Base-by-base conservation (phyloP, 129 eudicot species). In the Ambrosia artemisiifolia region DNA sequence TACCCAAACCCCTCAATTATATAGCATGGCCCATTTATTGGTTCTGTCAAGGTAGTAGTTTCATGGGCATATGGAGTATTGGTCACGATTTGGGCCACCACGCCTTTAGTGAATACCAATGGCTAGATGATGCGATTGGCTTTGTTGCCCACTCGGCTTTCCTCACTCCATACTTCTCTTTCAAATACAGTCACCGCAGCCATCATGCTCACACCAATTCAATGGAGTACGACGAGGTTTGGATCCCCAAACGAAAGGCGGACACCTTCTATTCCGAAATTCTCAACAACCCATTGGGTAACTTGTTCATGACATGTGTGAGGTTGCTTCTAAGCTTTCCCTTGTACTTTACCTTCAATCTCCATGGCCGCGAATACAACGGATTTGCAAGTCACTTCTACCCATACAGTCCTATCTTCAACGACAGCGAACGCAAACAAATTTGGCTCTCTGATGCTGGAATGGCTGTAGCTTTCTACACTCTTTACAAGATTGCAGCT, bases 131-230 rank as follows among this genome's bases (percentile, higher is more conserved):
- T 9, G 65, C 66, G 13, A 40, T 71, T 35, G 75, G 75, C 20
- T 56, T 71, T 5, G 54, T 71, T 3, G 17, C 42, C 55, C 64
- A 54, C 24, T 71, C 75, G 7, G 3, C 55, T 4, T 18, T 70
- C 50, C 64, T 70, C 65, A 70, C 75, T 16, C 75, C 75, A 16
- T 70, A 34, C 1, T 24, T 24, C 28, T 24, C 28, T 24, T 24
- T 24, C 28, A 24, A 24, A 24, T 24, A 24, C 28, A 75, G 79
- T 50, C 80, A 75, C 47, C 74, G 74, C 56, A 69, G 80, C 34
- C 80, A 75, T 38, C 80, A 75, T 67, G 80, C 74, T 11, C 71
- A 75, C 69, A 75, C 74, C 8, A 69, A 75, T 5, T 75, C 80
- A 6, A 61, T 75, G 53, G 80, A 75, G 11, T 65, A 75, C 5